These are phyloP conservation scores for Naganishia randhawae DNA, from an alignment of 768 basidiomycete genomes.

Conservation along the genomic window DNA sequence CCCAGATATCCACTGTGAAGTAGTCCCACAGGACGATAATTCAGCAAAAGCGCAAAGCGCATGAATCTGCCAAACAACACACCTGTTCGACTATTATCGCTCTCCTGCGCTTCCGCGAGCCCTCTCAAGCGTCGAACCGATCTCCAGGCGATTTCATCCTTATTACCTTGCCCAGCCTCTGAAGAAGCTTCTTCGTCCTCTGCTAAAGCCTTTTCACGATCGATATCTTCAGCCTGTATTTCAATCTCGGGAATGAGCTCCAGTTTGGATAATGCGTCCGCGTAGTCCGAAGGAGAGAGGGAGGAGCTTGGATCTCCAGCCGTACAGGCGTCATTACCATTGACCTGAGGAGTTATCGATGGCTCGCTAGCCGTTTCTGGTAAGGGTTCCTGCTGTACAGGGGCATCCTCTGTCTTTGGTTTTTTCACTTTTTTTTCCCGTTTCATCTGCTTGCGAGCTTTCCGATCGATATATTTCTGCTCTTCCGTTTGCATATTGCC, in stretches of 20 bases:
- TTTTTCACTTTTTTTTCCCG: conserved; percentile 17
- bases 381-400: not conserved
- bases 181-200: not conserved
- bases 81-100: conserved; percentile 36
- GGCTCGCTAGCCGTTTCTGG: not conserved
- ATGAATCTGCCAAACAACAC: conserved; percentile 13
- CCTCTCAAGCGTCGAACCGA: conserved; percentile 39
- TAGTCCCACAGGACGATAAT: not conserved
- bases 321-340: not conserved
- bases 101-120: conserved; percentile 37
- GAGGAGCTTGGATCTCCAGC: not conserved
- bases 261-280: not conserved
- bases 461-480: conserved; percentile 8
- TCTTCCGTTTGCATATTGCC: not conserved
- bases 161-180: not conserved
- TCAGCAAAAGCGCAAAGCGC: not conserved
- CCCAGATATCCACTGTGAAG: conserved; percentile 43
- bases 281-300: not conserved
- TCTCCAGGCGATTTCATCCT: conserved; percentile 18
- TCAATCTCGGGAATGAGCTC: conserved; percentile 8
- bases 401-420: not conserved
- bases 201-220: not conserved
- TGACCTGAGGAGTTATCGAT: too few species aligned
- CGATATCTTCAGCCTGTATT: not conserved
- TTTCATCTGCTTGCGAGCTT: conserved; percentile 13